Base-by-base conservation (phyloP, 768 basidiomycete genomes). In the Leccinum broughii region DNA sequence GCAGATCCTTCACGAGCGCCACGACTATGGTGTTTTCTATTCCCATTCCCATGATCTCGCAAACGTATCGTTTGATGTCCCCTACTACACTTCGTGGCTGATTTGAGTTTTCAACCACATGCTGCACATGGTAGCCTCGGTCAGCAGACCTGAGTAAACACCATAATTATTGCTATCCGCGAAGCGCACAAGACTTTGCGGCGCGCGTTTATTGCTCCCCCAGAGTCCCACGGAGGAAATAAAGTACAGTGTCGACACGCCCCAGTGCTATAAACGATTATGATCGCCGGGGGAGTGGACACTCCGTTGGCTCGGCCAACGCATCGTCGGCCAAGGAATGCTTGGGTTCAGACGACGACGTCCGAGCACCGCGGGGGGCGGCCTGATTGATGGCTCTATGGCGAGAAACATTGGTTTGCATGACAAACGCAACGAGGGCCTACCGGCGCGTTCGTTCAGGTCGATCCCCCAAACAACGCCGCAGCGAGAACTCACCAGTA, bases 401-500 rank as follows among this genome's bases (percentile, higher is more conserved):
- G 49, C 77, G 70, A 14, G 65, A 68, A 17, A 67, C 53, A 22
- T 68, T 66, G 17, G 75, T 72, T 54, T 79, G 78, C 20, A 61
- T 66, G 32, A 78, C 68, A 8, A 79, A 70, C 4, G 61, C 69
- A 37, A 56, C 69, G 10, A 78, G 24, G 8, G 78, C 75, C 77
- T 78, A 50, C 28, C 35, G n/a, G n/a, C n/a, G 14, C 2, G 22
- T 51, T 48, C n/a, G 28, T 58, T 35, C n/a, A 6, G n/a, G 26
- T 11, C 37, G 30, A 8, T 32, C 17, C 26, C 41, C 46, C 15
- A 51, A 17, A 34, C 30, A 41, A 22, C 30, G 41, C 9, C 13
- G 34, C 13, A 35, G 57, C 37, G 51, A 57, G 32, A 64, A 64
- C 66, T 61, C 64, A 89, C 89, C 35, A 83, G 64, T 24, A 85